phyloP scores from a whole-genome alignment of 441 rosid genomes.

The Geranium incanum region DNA sequence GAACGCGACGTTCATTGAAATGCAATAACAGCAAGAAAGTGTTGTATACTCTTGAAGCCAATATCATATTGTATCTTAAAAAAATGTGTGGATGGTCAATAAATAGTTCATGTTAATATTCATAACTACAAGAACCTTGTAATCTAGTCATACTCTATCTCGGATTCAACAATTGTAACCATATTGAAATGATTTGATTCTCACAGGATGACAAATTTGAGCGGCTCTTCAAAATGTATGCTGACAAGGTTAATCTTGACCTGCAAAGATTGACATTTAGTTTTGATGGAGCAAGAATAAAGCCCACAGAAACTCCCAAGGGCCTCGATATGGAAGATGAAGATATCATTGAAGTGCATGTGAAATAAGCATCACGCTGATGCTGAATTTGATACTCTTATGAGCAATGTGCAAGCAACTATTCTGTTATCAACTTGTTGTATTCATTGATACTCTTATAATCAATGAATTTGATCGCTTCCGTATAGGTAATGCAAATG shows the following conservation, averaged over 20 bases:
- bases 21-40: background rate
- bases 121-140: background rate
- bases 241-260: slow-evolving; percentile 48
- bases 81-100: background rate
- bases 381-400: background rate
- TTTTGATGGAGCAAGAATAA: slow-evolving; percentile 76
- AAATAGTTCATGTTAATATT: background rate
- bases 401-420: background rate
- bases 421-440: background rate
- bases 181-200: slow-evolving; percentile 3
- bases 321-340: slow-evolving; percentile 82
- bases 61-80: background rate
- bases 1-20: background rate
- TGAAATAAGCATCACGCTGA: slow-evolving; percentile 15
- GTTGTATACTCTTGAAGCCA: background rate
- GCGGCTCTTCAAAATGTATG: slow-evolving; percentile 59
- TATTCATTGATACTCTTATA: background rate
- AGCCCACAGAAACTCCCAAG: slow-evolving; percentile 56
- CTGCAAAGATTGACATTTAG: slow-evolving; percentile 44
- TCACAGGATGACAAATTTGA: slow-evolving; percentile 85
- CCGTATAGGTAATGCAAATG: background rate
- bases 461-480: background rate
- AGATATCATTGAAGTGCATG: slow-evolving; percentile 75
- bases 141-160: background rate
- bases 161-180: background rate